Evolutionary conservation across 345 rosid species (phyloP).

Genomic region (Sapria himalayana): DNA sequence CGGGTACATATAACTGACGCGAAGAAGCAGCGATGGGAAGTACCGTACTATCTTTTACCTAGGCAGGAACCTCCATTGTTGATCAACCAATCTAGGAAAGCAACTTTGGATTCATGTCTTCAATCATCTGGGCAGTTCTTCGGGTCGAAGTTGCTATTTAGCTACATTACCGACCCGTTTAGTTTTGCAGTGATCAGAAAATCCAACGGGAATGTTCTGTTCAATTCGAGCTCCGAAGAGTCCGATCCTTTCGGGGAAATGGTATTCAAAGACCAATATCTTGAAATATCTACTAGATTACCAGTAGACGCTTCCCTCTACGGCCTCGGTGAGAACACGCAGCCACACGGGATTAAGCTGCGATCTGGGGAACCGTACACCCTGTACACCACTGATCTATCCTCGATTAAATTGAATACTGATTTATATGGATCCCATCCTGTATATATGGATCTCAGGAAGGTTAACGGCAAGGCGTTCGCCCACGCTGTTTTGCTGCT

Average conservation of each 20-base stretch:
- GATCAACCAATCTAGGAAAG: constrained; percentile 30
- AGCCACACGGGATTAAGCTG: constrained; percentile 79
- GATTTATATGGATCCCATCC: constrained; percentile 93
- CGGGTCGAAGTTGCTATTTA: constrained; percentile 41
- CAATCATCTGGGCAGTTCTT: constrained; percentile 32
- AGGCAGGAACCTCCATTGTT: constrained; percentile 42
- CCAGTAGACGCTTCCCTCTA: constrained; percentile 73
- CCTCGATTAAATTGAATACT: constrained; percentile 67
- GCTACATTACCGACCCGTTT: constrained; percentile 61
- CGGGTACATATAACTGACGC: constrained; percentile 88
- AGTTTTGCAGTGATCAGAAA: constrained; percentile 66
- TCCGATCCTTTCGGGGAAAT: constrained; percentile 33
- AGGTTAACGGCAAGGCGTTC: constrained; percentile 31
- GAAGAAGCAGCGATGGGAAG: constrained; percentile 74
- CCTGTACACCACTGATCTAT: constrained; percentile 58
- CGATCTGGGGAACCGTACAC: constrained; percentile 89
- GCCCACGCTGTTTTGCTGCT: constrained; percentile 72
- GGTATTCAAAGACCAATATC: constrained; percentile 91
- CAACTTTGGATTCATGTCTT: too few species aligned
- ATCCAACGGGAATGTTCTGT: constrained; percentile 59
- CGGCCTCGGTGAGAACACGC: constrained; percentile 88
- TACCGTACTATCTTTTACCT: constrained; percentile 68
- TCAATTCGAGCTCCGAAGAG: constrained; percentile 37
- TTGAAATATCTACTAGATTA: constrained; percentile 71
- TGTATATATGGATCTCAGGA: constrained; percentile 88